A percentile compares a stretch with the other conserved stretches of the same genome.
Conservation (phyloP, 768 basidiomycete species). For the Boletales sp. region DNA sequence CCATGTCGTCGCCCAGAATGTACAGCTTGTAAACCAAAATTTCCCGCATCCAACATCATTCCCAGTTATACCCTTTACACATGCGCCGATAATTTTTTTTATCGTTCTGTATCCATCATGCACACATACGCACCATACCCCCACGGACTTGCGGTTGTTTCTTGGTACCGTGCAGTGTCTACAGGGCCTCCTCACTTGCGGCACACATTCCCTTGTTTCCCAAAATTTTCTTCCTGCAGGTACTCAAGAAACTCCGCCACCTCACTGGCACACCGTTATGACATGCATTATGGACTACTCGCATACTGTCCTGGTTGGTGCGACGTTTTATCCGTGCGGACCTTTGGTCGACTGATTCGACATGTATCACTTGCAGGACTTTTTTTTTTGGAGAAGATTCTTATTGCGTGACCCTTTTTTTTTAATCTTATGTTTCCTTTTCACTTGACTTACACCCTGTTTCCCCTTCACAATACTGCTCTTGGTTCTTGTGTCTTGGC, state of each 20-base stretch:
- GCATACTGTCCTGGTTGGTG: conserved; percentile 24
- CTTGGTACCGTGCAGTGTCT: conserved; percentile 17
- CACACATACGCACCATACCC: conserved; percentile 28
- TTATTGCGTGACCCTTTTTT: conserved; percentile 14
- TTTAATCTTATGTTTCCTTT: conserved; percentile 13
- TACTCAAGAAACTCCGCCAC: conserved; percentile 16
- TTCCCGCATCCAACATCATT: conserved; percentile 5
- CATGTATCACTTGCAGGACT: conserved; percentile 17
- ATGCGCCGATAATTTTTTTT: conserved; percentile 23
- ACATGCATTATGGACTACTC: conserved; percentile 27
- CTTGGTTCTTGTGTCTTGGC: conserved; percentile 10
- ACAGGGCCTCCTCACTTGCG: conserved; percentile 7
- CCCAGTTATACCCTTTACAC: conserved; percentile 24
- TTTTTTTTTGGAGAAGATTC: conserved; percentile 11
- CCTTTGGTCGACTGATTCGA: conserved; percentile 13
- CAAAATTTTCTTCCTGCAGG: conserved; percentile 17
- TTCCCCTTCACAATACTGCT: conserved; percentile 7
- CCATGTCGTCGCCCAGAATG: conserved; percentile 11
- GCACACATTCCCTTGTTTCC: conserved; percentile 12
- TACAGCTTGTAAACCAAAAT: conserved; percentile 23
- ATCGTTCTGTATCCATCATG: conserved; percentile 34
- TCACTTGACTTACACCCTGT: neutral
- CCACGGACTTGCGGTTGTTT: conserved; percentile 15
- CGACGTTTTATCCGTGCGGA: conserved; percentile 7
- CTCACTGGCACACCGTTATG: conserved; percentile 16